Evolutionary conservation across 2,329 filamentous ascomycete species (phyloP).

Genomic region (Didymosphaeria variabile): DNA sequence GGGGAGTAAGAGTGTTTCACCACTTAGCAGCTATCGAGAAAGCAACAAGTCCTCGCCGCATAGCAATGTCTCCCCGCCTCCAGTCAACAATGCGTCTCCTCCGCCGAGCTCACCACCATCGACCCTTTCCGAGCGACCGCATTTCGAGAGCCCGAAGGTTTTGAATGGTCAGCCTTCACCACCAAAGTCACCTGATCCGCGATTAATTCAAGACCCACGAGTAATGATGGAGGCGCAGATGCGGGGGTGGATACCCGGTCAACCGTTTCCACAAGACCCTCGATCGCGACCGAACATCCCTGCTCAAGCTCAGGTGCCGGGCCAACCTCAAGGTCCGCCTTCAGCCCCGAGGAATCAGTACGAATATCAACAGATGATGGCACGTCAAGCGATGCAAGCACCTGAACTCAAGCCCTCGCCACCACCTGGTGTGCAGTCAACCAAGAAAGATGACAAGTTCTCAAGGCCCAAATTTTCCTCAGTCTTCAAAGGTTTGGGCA

Average conservation of each 20-base stretch:
- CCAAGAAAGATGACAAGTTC: conserved; percentile 34
- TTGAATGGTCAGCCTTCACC: conserved; percentile 4
- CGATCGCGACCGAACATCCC: conserved; percentile 20
- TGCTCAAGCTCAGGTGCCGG: conserved; percentile 26
- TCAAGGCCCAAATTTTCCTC: conserved; percentile 41
- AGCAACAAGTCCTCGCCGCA: conserved; percentile 18
- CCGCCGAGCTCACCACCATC: conserved; percentile 20
- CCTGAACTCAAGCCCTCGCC: conserved; percentile 14
- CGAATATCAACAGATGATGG: conserved; percentile 43
- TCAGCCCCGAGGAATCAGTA: conserved; percentile 36
- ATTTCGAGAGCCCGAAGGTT: conserved; percentile 15
- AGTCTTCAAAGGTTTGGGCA: conserved; percentile 58
- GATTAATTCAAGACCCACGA: conserved; percentile 19
- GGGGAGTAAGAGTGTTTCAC: conserved; percentile 12
- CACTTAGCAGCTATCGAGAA: conserved; percentile 16
- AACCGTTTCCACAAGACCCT: conserved; percentile 21
- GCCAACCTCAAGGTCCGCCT: conserved; percentile 19
- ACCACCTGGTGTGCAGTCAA: conserved; percentile 28
- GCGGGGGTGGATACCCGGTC: conserved; percentile 19
- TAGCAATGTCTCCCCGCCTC: conserved; percentile 22
- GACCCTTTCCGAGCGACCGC: conserved; percentile 16
- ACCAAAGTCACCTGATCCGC: conserved; percentile 17
- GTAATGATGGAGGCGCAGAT: conserved; percentile 23
- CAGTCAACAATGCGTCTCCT: conserved; percentile 25
- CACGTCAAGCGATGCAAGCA: conserved; percentile 37